Conservation (phyloP, 352 stramenopile species). For the Globisporangium abappressorium region DNA sequence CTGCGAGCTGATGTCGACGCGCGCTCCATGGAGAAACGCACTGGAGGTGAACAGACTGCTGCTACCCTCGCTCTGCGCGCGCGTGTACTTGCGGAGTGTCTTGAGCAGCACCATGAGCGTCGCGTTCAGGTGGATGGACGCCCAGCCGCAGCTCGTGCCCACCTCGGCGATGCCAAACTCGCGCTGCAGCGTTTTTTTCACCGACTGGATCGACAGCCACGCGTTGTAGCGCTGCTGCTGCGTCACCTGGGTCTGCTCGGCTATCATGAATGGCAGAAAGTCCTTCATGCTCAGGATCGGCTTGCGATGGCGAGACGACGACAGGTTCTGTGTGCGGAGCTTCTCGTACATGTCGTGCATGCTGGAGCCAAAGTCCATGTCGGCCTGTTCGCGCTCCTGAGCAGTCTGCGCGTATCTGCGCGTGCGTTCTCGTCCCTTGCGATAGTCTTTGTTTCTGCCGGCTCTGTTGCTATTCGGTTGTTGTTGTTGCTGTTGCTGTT, state of each 20-base stretch:
- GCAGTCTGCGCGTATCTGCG: constrained; percentile 10
- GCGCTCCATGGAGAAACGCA: constrained; percentile 31
- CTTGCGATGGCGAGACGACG: constrained; percentile 26
- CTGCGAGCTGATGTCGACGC: constrained; percentile 45
- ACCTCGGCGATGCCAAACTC: constrained; percentile 53
- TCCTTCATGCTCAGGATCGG: constrained; percentile 35
- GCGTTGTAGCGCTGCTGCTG: constrained; percentile 42
- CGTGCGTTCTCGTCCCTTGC: neutral
- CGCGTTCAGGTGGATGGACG: constrained; percentile 56
- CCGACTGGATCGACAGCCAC: constrained; percentile 55
- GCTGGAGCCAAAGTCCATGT: constrained; percentile 58
- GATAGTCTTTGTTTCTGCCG: neutral
- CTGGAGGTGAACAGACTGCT: constrained; percentile 31
- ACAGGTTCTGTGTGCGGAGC: constrained; percentile 17
- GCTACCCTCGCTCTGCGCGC: constrained; percentile 24
- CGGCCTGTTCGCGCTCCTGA: constrained; percentile 15
- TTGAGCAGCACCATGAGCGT: constrained; percentile 58
- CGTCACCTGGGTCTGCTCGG: constrained; percentile 28
- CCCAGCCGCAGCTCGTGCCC: constrained; percentile 52
- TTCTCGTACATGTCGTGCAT: constrained; percentile 38
- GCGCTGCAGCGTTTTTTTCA: constrained; percentile 41
- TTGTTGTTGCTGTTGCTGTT: constrained; percentile 10
- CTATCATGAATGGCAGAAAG: constrained; percentile 39
- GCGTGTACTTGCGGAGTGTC: constrained; percentile 46
- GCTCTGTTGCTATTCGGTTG: neutral